Conservation (phyloP, 495 filamentous ascomycete genomes). For the Cercophora sp. region DNA sequence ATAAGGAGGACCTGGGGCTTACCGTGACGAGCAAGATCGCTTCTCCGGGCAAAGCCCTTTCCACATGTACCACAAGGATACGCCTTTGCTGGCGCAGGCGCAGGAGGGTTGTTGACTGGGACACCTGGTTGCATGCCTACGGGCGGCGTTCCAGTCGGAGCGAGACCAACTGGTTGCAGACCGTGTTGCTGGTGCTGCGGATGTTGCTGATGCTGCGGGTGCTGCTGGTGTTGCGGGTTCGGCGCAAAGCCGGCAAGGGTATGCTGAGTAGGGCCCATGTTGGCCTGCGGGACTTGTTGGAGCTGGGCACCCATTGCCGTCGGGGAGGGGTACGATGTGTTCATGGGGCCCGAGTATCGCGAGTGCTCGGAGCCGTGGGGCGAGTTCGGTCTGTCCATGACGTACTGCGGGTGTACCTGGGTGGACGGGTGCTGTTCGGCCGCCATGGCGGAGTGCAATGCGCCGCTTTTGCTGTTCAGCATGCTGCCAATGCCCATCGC, state of each 20-base stretch:
- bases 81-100: conserved; percentile 54
- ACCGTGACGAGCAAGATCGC: conserved; percentile 95
- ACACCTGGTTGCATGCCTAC: conserved; percentile 8
- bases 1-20: too few relatives aligned
- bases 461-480: conserved; percentile 31
- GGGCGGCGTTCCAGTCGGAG: conserved; percentile 8
- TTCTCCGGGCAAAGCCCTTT: conserved; percentile 90
- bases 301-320: conserved; percentile 31
- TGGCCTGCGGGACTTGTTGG: conserved; percentile 46
- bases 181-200: conserved; percentile 30
- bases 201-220: too few relatives aligned
- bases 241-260: conserved; percentile 51
- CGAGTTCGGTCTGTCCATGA: conserved; percentile 65
- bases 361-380: conserved; percentile 63
- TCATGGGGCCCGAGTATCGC: conserved; percentile 29
- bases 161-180: conserved; percentile 28
- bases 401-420: conserved; percentile 20
- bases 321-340: conserved; percentile 33
- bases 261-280: conserved; percentile 40
- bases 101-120: conserved; percentile 31
- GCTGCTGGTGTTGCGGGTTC: too few relatives aligned
- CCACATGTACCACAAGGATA: conserved; percentile 89
- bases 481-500: conserved; percentile 38
- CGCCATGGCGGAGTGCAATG: conserved; percentile 16
- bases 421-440: conserved; percentile 22